Evolutionary conservation across 1,139 yeast genomes (phyloP).

Genomic region (Geotrichum fermentans): DNA sequence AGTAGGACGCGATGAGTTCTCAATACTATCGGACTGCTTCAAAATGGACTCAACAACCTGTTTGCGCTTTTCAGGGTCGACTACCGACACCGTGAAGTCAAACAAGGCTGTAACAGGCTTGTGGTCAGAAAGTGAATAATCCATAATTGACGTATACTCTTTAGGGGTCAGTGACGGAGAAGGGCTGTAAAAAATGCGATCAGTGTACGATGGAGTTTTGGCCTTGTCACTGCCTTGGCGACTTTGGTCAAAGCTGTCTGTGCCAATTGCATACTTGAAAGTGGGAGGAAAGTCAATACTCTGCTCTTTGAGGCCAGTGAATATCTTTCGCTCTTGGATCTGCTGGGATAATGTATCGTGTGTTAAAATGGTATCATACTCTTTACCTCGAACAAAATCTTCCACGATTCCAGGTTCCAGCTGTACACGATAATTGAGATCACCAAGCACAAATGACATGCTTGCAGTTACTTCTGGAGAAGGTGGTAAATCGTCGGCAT

Average conservation of each 20-base stretch:
- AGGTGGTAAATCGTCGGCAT: slow-evolving; percentile 17
- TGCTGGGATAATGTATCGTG: slow-evolving; percentile 58
- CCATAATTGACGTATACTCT: slow-evolving; percentile 27
- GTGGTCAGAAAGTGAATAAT: slow-evolving; percentile 62
- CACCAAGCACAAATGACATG: slow-evolving; percentile 59
- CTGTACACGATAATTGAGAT: slow-evolving; percentile 63
- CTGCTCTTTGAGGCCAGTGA: slow-evolving; percentile 62
- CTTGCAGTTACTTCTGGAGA: slow-evolving; percentile 7
- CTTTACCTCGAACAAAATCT: slow-evolving; percentile 42
- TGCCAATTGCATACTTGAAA: slow-evolving; percentile 49
- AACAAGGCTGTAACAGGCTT: slow-evolving; percentile 62
- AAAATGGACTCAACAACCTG: slow-evolving; percentile 38
- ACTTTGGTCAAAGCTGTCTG: slow-evolving; percentile 44
- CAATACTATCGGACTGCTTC: slow-evolving; percentile 42
- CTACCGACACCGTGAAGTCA: slow-evolving; percentile 44
- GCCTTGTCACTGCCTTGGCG: slow-evolving; percentile 41
- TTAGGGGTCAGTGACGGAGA: slow-evolving; percentile 16
- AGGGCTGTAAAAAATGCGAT: slow-evolving; percentile 48
- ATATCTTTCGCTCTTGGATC: slow-evolving; percentile 49
- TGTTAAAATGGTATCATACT: slow-evolving; percentile 47
- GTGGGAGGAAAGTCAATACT: slow-evolving; percentile 68
- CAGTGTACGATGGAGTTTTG: slow-evolving; percentile 78
- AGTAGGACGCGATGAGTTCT: slow-evolving; percentile 42
- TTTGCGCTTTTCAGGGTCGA: slow-evolving; percentile 44
- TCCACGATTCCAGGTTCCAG: slow-evolving; percentile 44